Base-by-base conservation (phyloP, 2,329 filamentous ascomycete genomes). In the Fusarium subglutinans region DNA sequence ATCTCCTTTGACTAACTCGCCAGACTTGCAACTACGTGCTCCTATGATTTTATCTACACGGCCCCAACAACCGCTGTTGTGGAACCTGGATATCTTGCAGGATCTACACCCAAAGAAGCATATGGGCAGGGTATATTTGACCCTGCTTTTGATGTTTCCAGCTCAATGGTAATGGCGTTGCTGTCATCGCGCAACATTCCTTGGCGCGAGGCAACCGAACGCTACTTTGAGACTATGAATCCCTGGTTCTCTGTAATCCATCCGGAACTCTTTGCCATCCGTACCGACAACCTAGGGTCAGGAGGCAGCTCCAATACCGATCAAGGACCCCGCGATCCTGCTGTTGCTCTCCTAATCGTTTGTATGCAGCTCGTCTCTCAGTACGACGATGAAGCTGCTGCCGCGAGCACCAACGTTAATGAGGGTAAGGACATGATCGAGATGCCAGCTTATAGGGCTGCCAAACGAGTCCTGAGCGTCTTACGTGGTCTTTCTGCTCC, bases 331-430 rank as follows among this genome's bases (percentile, higher is more conserved):
- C 71, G 67, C 30, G 73, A 80, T 38, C 74, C 78, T 18, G 80
- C 80, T 22, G 57, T 83, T 24, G 84, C 83, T 28, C 78, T 86
- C 33, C 79, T 86, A 48, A 75, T 85, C 33, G 80, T 84, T 30
- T 82, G 83, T 60, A 86, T 86, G 82, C 82, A 85, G 62, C 81
- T 86, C 24, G 81, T 79, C 26, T 83, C 83, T 22, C 78, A 81
- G 51, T 82, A 81, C 60, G 78, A 80, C 51, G 82, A 84, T 72
- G 81, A 84, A n/a, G 78, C 80, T 35, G 83, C 72, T 24, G 74
- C 77, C 58, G 69, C 73, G 44, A 69, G 67, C 35, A 73, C 74
- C 41, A 72, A 61, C 44, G 70, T 77, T 41, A 74, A 80, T 55
- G 79, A 81, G 63, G 75, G 78, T 20, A 81, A 82, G 37, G 80